phyloP scores from a whole-genome alignment of 192 early-diverging fungal species.

The Coemansia sp. region DNA sequence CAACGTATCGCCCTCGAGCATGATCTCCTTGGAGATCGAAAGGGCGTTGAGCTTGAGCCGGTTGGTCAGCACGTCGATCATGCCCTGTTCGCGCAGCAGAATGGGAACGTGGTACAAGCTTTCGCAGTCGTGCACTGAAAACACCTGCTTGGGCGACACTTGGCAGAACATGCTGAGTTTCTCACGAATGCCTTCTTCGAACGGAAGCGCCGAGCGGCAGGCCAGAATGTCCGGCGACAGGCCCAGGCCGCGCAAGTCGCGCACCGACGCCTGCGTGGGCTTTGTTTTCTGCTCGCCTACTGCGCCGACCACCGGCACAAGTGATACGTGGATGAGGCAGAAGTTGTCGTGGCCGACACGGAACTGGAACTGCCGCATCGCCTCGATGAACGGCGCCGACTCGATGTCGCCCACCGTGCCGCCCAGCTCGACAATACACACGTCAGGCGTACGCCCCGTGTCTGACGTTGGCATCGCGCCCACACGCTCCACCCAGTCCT shows the following conservation, averaged over 20 bases:
- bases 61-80: constrained; percentile 78
- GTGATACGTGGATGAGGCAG: constrained; percentile 94
- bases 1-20: constrained; percentile 61
- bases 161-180: constrained; percentile 99
- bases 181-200: constrained; percentile 78
- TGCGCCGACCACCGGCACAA: constrained; percentile 94
- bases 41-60: constrained; percentile 72
- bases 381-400: constrained; percentile 98
- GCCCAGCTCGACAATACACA: constrained; percentile 97
- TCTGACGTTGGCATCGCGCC: constrained; percentile 83
- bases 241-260: constrained; percentile 92
- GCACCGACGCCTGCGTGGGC: constrained; percentile 95
- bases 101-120: constrained; percentile 97
- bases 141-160: constrained; percentile 86
- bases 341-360: constrained; percentile 98
- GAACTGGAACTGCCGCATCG: constrained; percentile 99
- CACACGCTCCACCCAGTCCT: constrained; percentile 98
- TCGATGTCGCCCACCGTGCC: constrained; percentile 99
- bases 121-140: constrained; percentile 95
- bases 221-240: constrained; percentile 95
- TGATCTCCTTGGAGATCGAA: constrained; percentile 56
- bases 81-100: constrained; percentile 81
- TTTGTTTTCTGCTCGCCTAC: constrained; percentile 99
- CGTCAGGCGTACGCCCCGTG: constrained; percentile 69
- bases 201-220: constrained; percentile 83